phyloP scores from a whole-genome alignment of 1,284 basidiomycete species.

The Ustilago esculenta region DNA sequence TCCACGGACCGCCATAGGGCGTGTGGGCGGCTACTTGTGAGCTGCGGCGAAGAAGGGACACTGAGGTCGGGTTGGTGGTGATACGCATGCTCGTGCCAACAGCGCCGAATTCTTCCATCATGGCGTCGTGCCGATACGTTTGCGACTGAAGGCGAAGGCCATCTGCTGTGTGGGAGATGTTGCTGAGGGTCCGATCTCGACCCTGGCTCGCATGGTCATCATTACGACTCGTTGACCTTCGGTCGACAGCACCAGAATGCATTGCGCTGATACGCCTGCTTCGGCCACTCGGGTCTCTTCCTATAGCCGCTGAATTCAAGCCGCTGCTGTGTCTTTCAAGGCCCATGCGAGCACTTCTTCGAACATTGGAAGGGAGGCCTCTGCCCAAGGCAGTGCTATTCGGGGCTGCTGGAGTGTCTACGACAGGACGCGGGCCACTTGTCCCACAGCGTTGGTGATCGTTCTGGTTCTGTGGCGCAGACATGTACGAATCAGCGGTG shows the following conservation, averaged over 20 bases:
- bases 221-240: conserved; percentile 25
- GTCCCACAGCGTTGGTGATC: not conserved
- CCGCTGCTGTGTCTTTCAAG: conserved; percentile 39
- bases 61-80: conserved; percentile 13
- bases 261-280: conserved; percentile 49
- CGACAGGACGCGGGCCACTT: conserved; percentile 4
- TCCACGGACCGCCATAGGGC: conserved; percentile 41
- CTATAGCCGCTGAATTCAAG: conserved; percentile 25
- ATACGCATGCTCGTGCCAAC: conserved; percentile 30
- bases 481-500: not conserved
- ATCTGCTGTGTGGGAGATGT: conserved; percentile 46
- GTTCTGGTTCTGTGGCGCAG: not conserved
- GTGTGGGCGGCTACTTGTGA: conserved; percentile 41
- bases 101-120: conserved; percentile 38
- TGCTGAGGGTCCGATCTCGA: conserved; percentile 42
- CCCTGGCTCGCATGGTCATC: conserved; percentile 24
- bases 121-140: conserved; percentile 28
- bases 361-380: conserved; percentile 28
- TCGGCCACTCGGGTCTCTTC: conserved; percentile 42
- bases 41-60: conserved; percentile 35
- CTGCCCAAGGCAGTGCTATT: conserved; percentile 21
- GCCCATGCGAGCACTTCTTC: conserved; percentile 32
- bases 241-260: conserved; percentile 33
- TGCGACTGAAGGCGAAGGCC: conserved; percentile 44
- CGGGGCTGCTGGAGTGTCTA: conserved; percentile 12